Evolutionary conservation across 331 rosid species (phyloP).

Genomic region (Malus hybrid): DNA sequence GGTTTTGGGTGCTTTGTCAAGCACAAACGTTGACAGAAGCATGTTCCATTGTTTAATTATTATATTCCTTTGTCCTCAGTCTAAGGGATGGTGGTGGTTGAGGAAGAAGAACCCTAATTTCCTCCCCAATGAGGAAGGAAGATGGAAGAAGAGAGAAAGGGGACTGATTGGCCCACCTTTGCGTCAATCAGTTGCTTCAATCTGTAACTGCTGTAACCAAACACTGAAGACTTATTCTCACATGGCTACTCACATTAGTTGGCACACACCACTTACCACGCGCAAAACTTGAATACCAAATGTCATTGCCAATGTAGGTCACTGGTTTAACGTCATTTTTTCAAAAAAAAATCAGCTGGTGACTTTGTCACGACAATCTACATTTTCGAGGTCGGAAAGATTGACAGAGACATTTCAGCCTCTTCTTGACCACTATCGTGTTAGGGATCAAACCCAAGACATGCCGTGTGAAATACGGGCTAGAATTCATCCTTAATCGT

Average conservation of each 20-base stretch:
- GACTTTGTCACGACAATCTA: fast-evolving
- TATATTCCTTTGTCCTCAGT: background rate
- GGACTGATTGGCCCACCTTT: background rate
- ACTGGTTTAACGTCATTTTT: background rate
- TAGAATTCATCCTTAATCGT: no score
- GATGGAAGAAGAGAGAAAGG: background rate
- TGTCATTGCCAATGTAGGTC: background rate
- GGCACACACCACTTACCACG: background rate
- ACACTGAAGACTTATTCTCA: background rate
- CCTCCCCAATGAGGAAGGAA: background rate
- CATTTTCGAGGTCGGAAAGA: fast-evolving
- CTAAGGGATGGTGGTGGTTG: background rate
- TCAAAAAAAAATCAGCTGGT: no score
- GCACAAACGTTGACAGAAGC: constrained; percentile 11
- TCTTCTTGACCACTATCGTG: fast-evolving
- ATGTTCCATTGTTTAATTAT: background rate
- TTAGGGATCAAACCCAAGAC: no score
- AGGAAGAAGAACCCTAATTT: background rate
- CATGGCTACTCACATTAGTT: background rate
- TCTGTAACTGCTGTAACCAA: background rate
- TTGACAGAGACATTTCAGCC: no score
- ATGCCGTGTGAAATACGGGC: no score
- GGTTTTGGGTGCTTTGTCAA: constrained; percentile 7
- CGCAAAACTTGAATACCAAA: background rate
- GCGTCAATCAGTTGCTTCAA: background rate